A percentile compares a stretch with the other conserved stretches of the same genome.
These are phyloP conservation scores for Hordeum vulgare DNA, from an alignment of 176 grass and related monocot species.

Conservation along the genomic window DNA sequence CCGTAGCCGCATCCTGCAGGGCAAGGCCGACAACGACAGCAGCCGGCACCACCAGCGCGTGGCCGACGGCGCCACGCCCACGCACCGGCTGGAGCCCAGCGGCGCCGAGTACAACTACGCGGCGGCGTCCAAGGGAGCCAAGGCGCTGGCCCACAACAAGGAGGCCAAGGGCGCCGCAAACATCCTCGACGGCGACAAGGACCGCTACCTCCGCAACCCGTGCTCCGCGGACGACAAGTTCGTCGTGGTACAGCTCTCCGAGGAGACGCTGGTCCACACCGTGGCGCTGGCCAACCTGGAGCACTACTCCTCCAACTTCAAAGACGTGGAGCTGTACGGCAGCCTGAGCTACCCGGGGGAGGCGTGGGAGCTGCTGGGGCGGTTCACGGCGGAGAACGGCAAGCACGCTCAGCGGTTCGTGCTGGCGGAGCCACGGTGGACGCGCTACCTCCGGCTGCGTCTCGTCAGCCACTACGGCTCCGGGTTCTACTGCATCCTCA, in stretches of 20 bases:
- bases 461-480: conserved; percentile 73
- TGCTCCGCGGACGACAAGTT: conserved; percentile 78
- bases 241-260: conserved; percentile 64
- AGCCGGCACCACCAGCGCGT: background rate
- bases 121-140: conserved; percentile 69
- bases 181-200: conserved; percentile 69
- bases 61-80: conserved; percentile 8
- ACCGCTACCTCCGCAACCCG: conserved; percentile 80
- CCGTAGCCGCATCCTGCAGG: conserved; percentile 33
- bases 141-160: conserved; percentile 76
- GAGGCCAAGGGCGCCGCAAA: conserved; percentile 82
- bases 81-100: conserved; percentile 66
- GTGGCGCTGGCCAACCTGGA: conserved; percentile 81
- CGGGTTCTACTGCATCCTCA: conserved; percentile 86
- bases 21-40: conserved; percentile 23
- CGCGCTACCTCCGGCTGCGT: conserved; percentile 69
- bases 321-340: conserved; percentile 53
- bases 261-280: conserved; percentile 84
- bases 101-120: conserved; percentile 85
- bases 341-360: conserved; percentile 67
- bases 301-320: conserved; percentile 92
- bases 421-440: conserved; percentile 53
- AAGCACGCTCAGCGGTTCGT: conserved; percentile 84
- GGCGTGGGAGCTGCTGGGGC: conserved; percentile 55
- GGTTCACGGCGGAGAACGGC: conserved; percentile 62